Conservation (phyloP, 208 protist species). For the Trypanosoma conorhini region DNA sequence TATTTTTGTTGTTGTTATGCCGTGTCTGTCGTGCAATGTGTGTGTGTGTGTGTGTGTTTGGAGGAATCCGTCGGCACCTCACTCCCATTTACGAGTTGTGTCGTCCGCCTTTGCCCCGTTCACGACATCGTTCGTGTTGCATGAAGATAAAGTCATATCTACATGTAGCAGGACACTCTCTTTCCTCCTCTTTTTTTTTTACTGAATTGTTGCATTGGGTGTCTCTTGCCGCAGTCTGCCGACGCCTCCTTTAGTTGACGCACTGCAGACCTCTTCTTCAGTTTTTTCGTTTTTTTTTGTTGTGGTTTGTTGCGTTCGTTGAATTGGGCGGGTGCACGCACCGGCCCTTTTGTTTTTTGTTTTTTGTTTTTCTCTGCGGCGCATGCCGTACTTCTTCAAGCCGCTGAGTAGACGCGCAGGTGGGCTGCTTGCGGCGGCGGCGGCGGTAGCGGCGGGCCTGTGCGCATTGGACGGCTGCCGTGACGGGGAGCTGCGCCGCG, state of each 20-base stretch:
- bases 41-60: too few relatives aligned
- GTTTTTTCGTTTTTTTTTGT: background rate
- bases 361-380: background rate
- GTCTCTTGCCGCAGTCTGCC: background rate
- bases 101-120: too few relatives aligned
- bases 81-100: too few relatives aligned
- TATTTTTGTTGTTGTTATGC: too few relatives aligned
- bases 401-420: background rate
- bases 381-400: background rate
- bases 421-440: background rate
- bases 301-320: background rate
- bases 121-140: too few relatives aligned
- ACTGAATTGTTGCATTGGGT: background rate
- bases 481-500: background rate
- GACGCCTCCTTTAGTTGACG: background rate
- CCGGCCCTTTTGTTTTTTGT: background rate
- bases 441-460: constrained; percentile 3
- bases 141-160: too few relatives aligned
- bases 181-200: background rate
- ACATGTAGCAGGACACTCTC: too few relatives aligned
- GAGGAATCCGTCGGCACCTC: too few relatives aligned
- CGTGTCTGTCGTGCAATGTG: too few relatives aligned
- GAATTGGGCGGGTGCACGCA: background rate
- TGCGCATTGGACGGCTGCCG: background rate
- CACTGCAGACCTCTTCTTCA: background rate